Conservation (phyloP, 139 green algal species). For the Chlorella sorokiniana region DNA sequence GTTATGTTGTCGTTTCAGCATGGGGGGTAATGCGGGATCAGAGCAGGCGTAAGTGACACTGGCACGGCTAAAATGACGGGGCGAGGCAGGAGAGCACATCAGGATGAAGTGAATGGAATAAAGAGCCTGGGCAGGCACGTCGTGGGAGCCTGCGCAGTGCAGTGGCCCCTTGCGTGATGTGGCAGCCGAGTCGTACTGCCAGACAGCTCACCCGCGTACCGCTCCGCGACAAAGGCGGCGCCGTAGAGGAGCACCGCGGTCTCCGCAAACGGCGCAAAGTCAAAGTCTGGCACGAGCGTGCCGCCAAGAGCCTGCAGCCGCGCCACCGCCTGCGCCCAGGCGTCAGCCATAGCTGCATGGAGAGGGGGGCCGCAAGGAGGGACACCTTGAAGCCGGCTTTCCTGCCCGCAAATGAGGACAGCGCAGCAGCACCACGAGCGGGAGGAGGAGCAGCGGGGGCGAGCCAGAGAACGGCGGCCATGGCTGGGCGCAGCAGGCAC, state of each 20-base stretch:
- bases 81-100: no score
- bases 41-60: no score
- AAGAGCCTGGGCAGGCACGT: neutral
- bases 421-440: neutral
- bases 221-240: slow-evolving; percentile 78
- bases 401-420: neutral
- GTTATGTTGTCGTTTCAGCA: no score
- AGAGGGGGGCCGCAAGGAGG: neutral
- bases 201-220: slow-evolving; percentile 52
- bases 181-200: neutral
- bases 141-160: no score
- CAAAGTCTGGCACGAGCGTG: slow-evolving; percentile 46
- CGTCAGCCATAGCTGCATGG: slow-evolving; percentile 7
- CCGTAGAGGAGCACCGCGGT: slow-evolving; percentile 75
- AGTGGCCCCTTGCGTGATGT: no score
- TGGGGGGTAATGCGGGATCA: no score
- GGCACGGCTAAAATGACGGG: no score
- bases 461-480: no score
- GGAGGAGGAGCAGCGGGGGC: neutral
- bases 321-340: slow-evolving; percentile 52
- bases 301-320: slow-evolving; percentile 60
- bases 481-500: neutral
- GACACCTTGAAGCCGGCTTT: neutral
- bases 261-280: slow-evolving; percentile 71
- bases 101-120: no score